phyloP scores from a whole-genome alignment of 73 alveolate genomes.

The Stentor coeruleus region DNA sequence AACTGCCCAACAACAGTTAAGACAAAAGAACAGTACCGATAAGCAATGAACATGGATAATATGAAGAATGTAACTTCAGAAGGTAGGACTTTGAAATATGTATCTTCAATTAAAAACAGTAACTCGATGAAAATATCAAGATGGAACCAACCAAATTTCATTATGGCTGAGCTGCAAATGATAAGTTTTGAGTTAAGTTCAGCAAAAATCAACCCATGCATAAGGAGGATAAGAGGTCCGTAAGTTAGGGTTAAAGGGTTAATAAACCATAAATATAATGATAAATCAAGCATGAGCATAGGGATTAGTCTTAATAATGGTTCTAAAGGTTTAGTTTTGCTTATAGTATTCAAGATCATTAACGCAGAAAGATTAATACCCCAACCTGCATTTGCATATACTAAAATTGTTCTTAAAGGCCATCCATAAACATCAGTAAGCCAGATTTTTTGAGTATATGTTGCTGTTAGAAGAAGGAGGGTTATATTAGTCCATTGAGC shows the following conservation, averaged over 20 bases:
- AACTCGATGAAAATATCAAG: neutral
- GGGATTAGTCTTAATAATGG: constrained; percentile 11
- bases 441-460: neutral
- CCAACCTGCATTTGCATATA: neutral
- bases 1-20: neutral
- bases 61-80: neutral
- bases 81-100: neutral
- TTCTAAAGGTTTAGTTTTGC: neutral
- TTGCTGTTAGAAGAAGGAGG: constrained; percentile 15
- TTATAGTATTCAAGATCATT: neutral
- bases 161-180: neutral
- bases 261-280: neutral
- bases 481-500: constrained; percentile 30
- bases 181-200: neutral
- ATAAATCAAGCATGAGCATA: neutral
- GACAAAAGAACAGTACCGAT: neutral
- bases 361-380: neutral
- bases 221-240: constrained; percentile 3
- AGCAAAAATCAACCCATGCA: constrained; percentile 1
- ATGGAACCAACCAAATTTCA: constrained; percentile 10
- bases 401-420: neutral
- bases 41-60: neutral
- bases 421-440: neutral
- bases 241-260: neutral
- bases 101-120: neutral